Conservation (phyloP, 2,329 filamentous ascomycete genomes). For the Colletotrichum truncatum region DNA sequence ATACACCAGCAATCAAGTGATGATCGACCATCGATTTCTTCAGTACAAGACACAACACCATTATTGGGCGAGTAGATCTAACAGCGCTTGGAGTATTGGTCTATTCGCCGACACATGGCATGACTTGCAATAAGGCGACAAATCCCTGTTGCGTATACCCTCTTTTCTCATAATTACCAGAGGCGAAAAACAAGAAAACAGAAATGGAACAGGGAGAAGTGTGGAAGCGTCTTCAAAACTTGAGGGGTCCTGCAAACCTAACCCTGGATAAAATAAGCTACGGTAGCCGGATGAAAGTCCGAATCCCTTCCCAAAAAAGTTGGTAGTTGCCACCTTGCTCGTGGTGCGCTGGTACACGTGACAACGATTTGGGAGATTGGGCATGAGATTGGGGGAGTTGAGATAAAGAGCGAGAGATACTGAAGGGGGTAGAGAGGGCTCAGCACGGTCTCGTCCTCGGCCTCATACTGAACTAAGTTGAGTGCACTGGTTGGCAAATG, state of each 20-base stretch:
- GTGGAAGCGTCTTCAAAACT: too few species aligned
- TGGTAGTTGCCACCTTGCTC: neutral
- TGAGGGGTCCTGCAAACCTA: neutral
- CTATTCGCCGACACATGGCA: neutral
- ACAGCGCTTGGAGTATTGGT: neutral
- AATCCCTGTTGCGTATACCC: neutral
- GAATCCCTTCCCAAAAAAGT: neutral
- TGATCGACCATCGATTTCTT: neutral
- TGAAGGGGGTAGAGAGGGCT: too few species aligned
- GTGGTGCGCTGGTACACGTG: too few species aligned
- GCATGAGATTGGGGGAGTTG: too few species aligned
- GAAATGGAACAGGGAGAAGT: too few species aligned
- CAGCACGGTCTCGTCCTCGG: too few species aligned
- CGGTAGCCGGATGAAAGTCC: too few species aligned
- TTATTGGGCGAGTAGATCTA: neutral
- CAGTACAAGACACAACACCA: neutral
- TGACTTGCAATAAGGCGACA: neutral
- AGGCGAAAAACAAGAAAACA: too few species aligned
- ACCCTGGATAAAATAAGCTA: neutral
- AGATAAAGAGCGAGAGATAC: too few species aligned
- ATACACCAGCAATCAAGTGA: neutral
- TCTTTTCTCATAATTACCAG: too few species aligned
- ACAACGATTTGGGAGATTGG: neutral
- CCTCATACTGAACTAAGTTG: too few species aligned
- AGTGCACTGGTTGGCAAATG: too few species aligned